phyloP scores from a whole-genome alignment of 371 early-diverging fungal genomes.

The Mucor piriformis region DNA sequence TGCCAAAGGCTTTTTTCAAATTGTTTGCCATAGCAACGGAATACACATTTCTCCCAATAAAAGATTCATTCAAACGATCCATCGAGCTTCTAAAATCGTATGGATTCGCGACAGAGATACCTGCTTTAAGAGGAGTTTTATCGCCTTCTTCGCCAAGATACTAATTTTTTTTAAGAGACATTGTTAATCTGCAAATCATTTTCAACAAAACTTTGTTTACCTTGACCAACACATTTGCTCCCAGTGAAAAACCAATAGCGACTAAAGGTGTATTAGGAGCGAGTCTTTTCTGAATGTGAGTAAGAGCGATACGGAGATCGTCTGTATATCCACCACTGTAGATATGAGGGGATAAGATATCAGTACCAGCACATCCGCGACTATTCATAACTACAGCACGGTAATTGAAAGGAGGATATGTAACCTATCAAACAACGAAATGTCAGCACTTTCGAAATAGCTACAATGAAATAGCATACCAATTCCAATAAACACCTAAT shows the following conservation, averaged over 20 bases:
- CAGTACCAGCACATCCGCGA: constrained; percentile 83
- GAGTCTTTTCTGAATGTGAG: constrained; percentile 56
- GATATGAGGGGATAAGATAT: constrained; percentile 75
- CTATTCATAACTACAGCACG: constrained; percentile 86
- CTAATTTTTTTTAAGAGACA: constrained; percentile 21
- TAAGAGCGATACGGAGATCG: constrained; percentile 71
- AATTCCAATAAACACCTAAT: constrained; percentile 73
- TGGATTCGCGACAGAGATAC: constrained; percentile 85
- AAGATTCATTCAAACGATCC: constrained; percentile 26
- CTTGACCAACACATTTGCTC: constrained; percentile 90
- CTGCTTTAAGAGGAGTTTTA: constrained; percentile 74
- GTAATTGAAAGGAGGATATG: constrained; percentile 58
- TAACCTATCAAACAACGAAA: constrained; percentile 27
- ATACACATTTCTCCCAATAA: constrained; percentile 63
- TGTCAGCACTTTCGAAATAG: neutral
- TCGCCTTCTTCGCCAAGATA: constrained; percentile 87
- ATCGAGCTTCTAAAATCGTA: constrained; percentile 66
- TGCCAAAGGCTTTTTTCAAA: constrained; percentile 63
- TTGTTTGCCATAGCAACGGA: constrained; percentile 72
- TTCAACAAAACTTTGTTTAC: constrained; percentile 27
- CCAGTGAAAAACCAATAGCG: constrained; percentile 88
- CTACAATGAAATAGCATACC: constrained; percentile 31
- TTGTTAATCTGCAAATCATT: neutral
- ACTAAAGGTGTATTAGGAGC: constrained; percentile 69
- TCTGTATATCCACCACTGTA: constrained; percentile 87